Base-by-base conservation (phyloP, 345 rosid genomes). In the Linum lewisii region DNA sequence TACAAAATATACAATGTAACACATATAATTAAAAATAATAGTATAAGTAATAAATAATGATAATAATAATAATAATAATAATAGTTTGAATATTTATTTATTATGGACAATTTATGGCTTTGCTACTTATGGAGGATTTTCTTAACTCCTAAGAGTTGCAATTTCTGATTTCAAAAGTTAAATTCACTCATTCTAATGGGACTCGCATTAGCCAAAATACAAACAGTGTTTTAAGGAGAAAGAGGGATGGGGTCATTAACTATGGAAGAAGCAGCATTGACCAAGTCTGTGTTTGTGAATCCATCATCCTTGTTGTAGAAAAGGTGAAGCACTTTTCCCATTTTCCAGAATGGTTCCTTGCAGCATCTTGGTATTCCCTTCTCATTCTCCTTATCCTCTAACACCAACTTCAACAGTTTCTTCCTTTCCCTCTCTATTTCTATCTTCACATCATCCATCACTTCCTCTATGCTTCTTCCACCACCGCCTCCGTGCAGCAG, bases 301-400 rank as follows among this genome's bases (percentile, higher is more conserved):
- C 92, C 99, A 61, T 89, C 97, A 62, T 75, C 83, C 53, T 87
- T 78, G 65, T 64, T 60, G 82, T 89, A 89, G 70, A 93, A 85
- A 5, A 82, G 22, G 71, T 87, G 78, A 71, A 89, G 55, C 59
- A 84, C 83, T 58, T 78, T 81, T 70, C 76, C 73, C 97, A 87
- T 87, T 15, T 87, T 87, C 88, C 92, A 81, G 54, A 87, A 83
- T 47, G 74, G 71, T 37, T 87, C 88, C 77, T 71, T 87, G 82
- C 94, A 85, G 32, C 82, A 70, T 66, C 87, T 78, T 21, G 95
- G 91, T 42, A 93, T 71, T 0, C 32, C 51, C 66, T 81, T 82
- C 8, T 60, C 85, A n/a, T n/a, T n/a, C 21, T 65, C 56, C 47
- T 42, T 72, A 65, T 77, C 90, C 66, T 60, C 76, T 77, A 89